These are phyloP conservation scores for Candida loeiensis DNA, from an alignment of 805 yeast species.

Conservation along the genomic window DNA sequence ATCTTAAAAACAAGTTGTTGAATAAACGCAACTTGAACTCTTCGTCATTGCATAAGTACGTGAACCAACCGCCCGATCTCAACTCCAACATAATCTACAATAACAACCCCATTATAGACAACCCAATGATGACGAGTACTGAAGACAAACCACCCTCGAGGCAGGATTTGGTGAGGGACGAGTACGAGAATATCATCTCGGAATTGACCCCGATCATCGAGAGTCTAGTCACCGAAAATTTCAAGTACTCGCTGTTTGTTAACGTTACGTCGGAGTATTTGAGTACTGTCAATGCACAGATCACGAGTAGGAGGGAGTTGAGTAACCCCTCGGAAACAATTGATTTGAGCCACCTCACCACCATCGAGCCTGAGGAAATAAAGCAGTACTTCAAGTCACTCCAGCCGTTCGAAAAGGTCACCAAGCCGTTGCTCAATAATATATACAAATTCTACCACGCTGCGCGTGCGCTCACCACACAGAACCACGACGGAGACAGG, in stretches of 20 bases:
- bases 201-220: slow-evolving; percentile 35
- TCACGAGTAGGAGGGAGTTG: slow-evolving; percentile 18
- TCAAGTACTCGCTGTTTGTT: slow-evolving; percentile 31
- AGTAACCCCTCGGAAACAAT: slow-evolving; percentile 31
- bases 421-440: slow-evolving; percentile 34
- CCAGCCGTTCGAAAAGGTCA: slow-evolving; percentile 32
- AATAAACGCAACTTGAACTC: slow-evolving; percentile 27
- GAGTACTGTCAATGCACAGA: slow-evolving; percentile 22
- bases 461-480: slow-evolving; percentile 13
- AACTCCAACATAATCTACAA: slow-evolving; percentile 27
- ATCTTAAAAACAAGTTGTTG: slow-evolving; percentile 31
- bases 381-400: slow-evolving; percentile 26
- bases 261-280: slow-evolving; percentile 27
- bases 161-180: slow-evolving; percentile 13
- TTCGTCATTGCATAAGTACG: slow-evolving; percentile 7
- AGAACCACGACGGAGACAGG: neutral
- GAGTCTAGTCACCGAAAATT: slow-evolving; percentile 34
- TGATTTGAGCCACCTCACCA: slow-evolving; percentile 19
- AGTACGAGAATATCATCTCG: slow-evolving; percentile 31
- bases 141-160: slow-evolving; percentile 1
- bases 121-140: slow-evolving; percentile 11
- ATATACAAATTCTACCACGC: slow-evolving; percentile 35
- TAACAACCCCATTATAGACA: slow-evolving; percentile 32
- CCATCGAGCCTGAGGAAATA: slow-evolving; percentile 13
- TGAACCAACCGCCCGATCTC: slow-evolving; percentile 9